Percentiles rank a stretch among this genome's conserved stretches.
Evolutionary conservation across 768 basidiomycete species (phyloP).

Genomic region (Tylopilus sp.): DNA sequence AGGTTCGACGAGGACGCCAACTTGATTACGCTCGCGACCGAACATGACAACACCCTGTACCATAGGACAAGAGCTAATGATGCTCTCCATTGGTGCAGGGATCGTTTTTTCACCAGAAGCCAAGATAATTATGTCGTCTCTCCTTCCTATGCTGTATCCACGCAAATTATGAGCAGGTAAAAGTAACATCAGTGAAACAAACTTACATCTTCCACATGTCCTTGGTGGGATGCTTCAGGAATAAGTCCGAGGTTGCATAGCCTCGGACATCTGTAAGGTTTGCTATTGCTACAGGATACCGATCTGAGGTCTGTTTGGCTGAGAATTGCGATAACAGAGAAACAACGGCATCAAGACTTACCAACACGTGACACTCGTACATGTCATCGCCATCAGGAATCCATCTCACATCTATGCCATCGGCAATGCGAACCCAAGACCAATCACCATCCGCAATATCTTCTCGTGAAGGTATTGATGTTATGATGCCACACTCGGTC

Average conservation of each 20-base stretch:
- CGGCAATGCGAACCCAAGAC: constrained; percentile 9
- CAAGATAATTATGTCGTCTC: constrained; percentile 31
- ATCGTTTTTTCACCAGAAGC: constrained; percentile 33
- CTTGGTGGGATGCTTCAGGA: constrained; percentile 41
- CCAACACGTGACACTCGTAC: constrained; percentile 37
- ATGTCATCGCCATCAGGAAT: constrained; percentile 28
- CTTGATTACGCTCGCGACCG: constrained; percentile 28
- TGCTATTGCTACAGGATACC: constrained; percentile 6
- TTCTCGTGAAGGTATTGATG: background rate
- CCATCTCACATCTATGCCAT: constrained; percentile 22
- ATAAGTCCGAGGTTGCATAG: constrained; percentile 42
- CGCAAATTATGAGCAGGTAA: background rate
- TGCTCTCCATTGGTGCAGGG: constrained; percentile 29
- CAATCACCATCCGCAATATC: constrained; percentile 16
- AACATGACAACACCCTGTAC: constrained; percentile 31
- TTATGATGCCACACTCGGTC: constrained; percentile 19
- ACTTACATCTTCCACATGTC: constrained; percentile 17
- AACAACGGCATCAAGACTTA: constrained; percentile 7
- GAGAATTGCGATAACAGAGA: background rate
- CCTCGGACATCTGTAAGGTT: constrained; percentile 35
- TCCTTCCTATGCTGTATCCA: constrained; percentile 34
- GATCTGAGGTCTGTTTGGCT: background rate
- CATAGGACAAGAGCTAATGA: constrained; percentile 14
- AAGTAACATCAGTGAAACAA: too few species aligned
- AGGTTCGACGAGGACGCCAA: constrained; percentile 32